Conservation (phyloP, 2,329 filamentous ascomycete genomes). For the Rutstroemia sydowiana region DNA sequence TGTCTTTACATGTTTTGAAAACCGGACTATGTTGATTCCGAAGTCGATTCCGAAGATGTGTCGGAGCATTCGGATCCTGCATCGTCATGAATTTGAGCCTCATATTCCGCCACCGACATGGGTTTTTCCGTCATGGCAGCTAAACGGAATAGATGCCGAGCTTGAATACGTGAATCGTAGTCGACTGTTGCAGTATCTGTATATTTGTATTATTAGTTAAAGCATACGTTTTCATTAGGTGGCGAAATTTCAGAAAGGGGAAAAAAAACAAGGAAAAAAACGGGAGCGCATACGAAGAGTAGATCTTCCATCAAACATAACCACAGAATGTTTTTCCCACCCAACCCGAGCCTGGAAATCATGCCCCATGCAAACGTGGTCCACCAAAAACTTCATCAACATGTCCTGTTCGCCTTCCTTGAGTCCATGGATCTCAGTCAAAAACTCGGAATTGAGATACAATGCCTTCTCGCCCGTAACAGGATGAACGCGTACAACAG, state of each 20-base stretch:
- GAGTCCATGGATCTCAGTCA: conserved; percentile 57
- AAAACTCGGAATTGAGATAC: conserved; percentile 64
- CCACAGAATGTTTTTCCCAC: conserved; percentile 49
- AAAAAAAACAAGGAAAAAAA: neutral
- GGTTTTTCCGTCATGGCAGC: conserved; percentile 42
- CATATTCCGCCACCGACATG: conserved; percentile 33
- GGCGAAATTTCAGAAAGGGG: neutral
- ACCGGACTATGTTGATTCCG: too few relatives aligned
- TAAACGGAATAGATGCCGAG: conserved; percentile 43
- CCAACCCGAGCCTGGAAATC: conserved; percentile 66
- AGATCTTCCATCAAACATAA: conserved; percentile 42
- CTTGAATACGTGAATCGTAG: conserved; percentile 39
- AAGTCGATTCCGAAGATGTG: neutral
- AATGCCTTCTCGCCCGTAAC: conserved; percentile 67
- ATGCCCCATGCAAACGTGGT: conserved; percentile 58
- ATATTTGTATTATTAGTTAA: conserved; percentile 4
- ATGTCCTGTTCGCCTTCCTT: conserved; percentile 61
- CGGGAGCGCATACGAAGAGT: conserved; percentile 36
- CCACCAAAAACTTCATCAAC: conserved; percentile 57
- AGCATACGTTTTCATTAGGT: too few relatives aligned
- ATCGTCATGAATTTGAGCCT: conserved; percentile 9
- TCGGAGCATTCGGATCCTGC: conserved; percentile 4
- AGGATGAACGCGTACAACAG: conserved; percentile 62
- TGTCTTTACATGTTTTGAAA: too few relatives aligned
- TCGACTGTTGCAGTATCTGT: conserved; percentile 44